Base-by-base conservation (phyloP, 1,284 basidiomycete genomes). In the Meira nashicola region DNA sequence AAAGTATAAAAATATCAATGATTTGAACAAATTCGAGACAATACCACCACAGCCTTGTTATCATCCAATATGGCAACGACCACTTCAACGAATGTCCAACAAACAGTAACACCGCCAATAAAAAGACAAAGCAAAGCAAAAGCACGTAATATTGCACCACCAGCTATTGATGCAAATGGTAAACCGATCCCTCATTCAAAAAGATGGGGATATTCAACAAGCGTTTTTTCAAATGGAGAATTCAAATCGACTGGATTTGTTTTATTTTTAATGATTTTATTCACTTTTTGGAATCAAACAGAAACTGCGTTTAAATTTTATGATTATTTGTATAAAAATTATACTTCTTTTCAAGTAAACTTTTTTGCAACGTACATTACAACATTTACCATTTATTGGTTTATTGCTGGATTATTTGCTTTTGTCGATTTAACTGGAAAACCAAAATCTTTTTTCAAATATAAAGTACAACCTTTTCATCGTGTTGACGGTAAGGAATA, bases 381-480 rank as follows among this genome's bases (percentile, higher is more conserved):
- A 12, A 38, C 56, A 6, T 55, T 51, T 6, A 15, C 38, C 2
- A 12, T 58, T 37, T 58, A 58, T 39, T 58, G 52, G 51, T 28
- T 44, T 12, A 15, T 54, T 2, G 56, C 52, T 3, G 51, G 33
- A 7, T 21, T 54, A 7, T 58, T 43, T 38, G 56, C 56, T 3
- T 25, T 58, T 38, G 52, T 58, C 23, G 57, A 58, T 46, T 40
- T 58, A 28, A 58, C 51, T 19, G 23, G 28, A 7, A 28, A 33
- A 46, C 57, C 57, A n/a, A 23, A 21, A 38, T 33, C 21, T 14
- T n/a, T 58, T 7, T 58, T 58, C 33, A 57, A 46, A 33, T 58
- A 58, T 52, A 58, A 58, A 21, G 57, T 58, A 15, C 57, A 58
- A 46, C 57, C 57, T 15, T 57, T 58, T 33, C 12, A 25, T 14